Base-by-base conservation (phyloP, 257 asterid genomes). In the Thymus quinquecostatus region DNA sequence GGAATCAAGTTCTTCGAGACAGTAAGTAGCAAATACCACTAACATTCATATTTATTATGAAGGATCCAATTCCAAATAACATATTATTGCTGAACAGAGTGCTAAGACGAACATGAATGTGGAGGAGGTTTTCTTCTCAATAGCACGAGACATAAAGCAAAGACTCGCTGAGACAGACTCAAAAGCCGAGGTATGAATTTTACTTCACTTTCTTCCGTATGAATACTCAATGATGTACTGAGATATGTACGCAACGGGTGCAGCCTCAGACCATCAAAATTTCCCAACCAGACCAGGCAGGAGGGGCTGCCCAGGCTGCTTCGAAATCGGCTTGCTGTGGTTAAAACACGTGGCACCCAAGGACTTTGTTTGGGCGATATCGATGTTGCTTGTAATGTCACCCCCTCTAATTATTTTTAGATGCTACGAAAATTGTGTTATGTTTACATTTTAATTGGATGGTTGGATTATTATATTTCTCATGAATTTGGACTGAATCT, bases 111-210 rank as follows among this genome's bases (percentile, higher is more conserved):
- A 92, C 86, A 67, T 90, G 95, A 92, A 92, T 2, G 98, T 92
- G 66, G 98, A 92, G 86, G 97, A 92, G 84, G 98, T 92, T 79
- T 92, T 92, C 91, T 92, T 92, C 86, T 88, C 98, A 66, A 85
- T 89, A 77, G 97, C 89, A 43, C 86, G 95, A 82, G 98, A 92
- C 84, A 90, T 92, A 51, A 92, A 92, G 82, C 95, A 92, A 77
- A 87, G 98, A 80, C 97, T 90, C 65, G 86, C 96, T 55, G 94
- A 89, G 75, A 76, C 91, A 21, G 96, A 92, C 80, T 79, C 92
- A 59, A 89, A 82, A 79, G 73, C 92, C 33, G 98, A 92, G 96
- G 98, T 87, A 81, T 27, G 12, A 7, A 21, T 32, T 4, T 30
- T 45, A 29, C 10, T 36, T 27, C 56, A 56, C 30, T 38, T 10